phyloP scores from a whole-genome alignment of 2,329 filamentous ascomycete species.

The Sporothrix protearum region DNA sequence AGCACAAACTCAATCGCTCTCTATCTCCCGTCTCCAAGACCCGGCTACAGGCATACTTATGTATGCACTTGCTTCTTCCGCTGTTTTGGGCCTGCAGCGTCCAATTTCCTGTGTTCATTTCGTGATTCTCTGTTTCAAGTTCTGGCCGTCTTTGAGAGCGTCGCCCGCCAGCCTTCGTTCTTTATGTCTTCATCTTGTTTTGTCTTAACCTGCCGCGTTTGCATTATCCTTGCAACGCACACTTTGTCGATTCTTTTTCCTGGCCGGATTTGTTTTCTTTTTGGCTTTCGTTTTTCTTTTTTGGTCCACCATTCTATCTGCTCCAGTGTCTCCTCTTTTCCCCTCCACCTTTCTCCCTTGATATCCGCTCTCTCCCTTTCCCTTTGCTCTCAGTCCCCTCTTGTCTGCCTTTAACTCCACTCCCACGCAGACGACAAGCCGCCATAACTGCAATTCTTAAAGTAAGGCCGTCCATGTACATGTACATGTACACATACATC shows the following conservation, averaged over 20 bases:
- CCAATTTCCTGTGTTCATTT: not conserved
- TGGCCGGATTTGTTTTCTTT: not conserved
- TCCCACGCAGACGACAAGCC: conserved; percentile 2
- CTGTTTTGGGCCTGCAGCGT: not conserved
- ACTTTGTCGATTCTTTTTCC: not conserved
- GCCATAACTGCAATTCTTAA: not conserved
- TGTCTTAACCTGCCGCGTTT: conserved; percentile 6
- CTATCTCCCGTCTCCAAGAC: not conserved
- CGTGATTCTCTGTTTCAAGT: not conserved
- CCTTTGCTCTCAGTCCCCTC: not conserved
- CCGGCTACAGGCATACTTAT: not conserved
- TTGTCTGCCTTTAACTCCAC: not conserved
- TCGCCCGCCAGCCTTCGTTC: not conserved
- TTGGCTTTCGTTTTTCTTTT: not conserved
- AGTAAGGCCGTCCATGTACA: not conserved
- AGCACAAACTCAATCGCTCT: not conserved
- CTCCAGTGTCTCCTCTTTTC: not conserved
- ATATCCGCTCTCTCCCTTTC: not conserved
- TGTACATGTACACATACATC: not conserved
- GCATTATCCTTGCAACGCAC: not conserved
- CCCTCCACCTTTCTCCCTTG: conserved; percentile 1
- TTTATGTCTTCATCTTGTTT: conserved; percentile 5
- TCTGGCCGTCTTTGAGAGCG: not conserved
- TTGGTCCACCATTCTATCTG: not conserved
- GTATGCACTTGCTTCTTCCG: conserved; percentile 1